Evolutionary conservation across 768 basidiomycete species (phyloP), one percentile per base, ranked within the genome.

Genomic region (Psilocybe sp.): DNA sequence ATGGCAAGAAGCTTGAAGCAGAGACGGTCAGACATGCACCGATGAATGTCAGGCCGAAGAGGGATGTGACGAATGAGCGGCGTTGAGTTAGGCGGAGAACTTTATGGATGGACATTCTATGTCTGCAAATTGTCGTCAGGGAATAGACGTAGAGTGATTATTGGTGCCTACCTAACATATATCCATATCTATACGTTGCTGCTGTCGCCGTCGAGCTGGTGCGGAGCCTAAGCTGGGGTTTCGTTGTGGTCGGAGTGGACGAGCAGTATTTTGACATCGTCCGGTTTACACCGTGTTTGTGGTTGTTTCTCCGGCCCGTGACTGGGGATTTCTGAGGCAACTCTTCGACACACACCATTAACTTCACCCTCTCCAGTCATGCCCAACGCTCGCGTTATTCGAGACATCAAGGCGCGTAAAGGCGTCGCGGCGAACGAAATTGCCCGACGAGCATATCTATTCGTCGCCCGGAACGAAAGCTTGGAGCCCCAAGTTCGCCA

Each of bases 391-490:
- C 65, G 79, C 50, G 76, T 92, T 46, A 66, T 90, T 42, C 82
- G 89, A 64, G 90, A 92, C 66, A 80, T 90, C 47, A 88, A 88
- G 59, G 87, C 86, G 18, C 85, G 89, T 44, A 64, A 78, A 15
- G 82, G 84, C 51, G 87, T 92, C 51, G 71, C 73, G 51, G 79
- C 79, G 40, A 84, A 85, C 64, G 96, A 98, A 66, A 75, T 96
- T 41, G 74, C 85, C 23, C 85, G 95, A 15, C 78, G 92, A 40
- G 95, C 96, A 0, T 95, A 96, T 68, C 83, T 98, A 44, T 93
- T 85, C 69, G 89, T 98, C 57, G 93, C 95, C 18, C 82, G 96
- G 52, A 98, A 98, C 70, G 84, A 90, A 64, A 81, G 86, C 1
- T 71, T 98, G n/a, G 85, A 93, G 13, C 76, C 91, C 2, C 85